Evolutionary conservation across 2,329 filamentous ascomycete genomes (phyloP).

Genomic region (Pseudogymnoascus sp.): DNA sequence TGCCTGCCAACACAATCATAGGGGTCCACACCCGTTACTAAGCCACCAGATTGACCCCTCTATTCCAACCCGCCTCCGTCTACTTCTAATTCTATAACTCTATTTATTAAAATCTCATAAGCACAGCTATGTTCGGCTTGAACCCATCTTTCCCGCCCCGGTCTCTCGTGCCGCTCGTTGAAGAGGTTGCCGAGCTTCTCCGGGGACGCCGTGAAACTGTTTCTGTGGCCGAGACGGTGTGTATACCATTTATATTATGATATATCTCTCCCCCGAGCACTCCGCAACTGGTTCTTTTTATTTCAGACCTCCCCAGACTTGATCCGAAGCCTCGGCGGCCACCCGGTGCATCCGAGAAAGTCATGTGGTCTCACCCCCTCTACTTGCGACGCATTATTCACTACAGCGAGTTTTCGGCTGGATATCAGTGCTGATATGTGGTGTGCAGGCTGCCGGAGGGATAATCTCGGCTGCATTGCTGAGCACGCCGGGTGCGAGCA

Average conservation of each 20-base stretch:
- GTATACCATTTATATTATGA: conserved; percentile 13
- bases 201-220: conserved; percentile 47
- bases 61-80: background rate
- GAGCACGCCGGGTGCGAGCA: conserved; percentile 47
- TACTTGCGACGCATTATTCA: background rate
- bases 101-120: background rate
- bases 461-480: conserved; percentile 52
- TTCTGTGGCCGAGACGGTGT: conserved; percentile 52
- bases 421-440: background rate
- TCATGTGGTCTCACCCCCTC: too few species aligned
- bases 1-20: background rate
- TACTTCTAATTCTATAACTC: background rate
- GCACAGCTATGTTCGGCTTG: background rate
- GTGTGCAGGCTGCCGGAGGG: conserved; percentile 48
- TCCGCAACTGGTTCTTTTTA: background rate
- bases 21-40: background rate
- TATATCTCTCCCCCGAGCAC: background rate
- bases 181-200: conserved; percentile 44
- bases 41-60: background rate
- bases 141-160: background rate
- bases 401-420: background rate
- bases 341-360: too few species aligned
- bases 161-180: conserved; percentile 15
- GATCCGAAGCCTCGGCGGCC: background rate
- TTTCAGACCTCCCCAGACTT: background rate